Evolutionary conservation across 2,329 filamentous ascomycete species (phyloP).

Genomic region (Monosporascus sp.): DNA sequence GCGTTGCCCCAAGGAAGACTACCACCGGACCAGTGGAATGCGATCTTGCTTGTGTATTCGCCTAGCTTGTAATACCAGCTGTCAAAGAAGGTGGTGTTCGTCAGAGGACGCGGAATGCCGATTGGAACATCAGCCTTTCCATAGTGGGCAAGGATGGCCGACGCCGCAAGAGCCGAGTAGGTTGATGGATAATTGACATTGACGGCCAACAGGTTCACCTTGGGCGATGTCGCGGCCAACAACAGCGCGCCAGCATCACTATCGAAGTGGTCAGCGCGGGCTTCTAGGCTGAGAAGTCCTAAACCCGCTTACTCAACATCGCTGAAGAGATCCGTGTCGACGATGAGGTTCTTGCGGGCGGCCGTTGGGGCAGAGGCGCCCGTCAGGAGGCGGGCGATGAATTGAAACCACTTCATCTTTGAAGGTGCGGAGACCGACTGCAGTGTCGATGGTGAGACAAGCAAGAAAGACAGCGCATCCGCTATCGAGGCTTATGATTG

Average conservation of each 20-base stretch:
- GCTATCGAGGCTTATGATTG: neutral
- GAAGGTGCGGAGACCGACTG: neutral
- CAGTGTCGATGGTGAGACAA: neutral
- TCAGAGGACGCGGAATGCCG: neutral
- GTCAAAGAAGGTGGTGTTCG: neutral
- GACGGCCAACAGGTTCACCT: conserved; percentile 33
- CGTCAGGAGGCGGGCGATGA: neutral
- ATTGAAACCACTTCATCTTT: neutral
- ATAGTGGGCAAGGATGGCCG: conserved; percentile 23
- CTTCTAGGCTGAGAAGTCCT: neutral
- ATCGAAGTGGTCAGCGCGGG: neutral
- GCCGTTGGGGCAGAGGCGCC: neutral
- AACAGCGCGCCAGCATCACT: conserved; percentile 38
- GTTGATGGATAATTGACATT: conserved; percentile 36
- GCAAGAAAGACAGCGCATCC: neutral
- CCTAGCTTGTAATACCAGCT: conserved; percentile 30
- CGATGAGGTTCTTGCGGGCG: conserved; percentile 32
- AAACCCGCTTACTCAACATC: conserved; percentile 36
- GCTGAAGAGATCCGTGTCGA: conserved; percentile 42
- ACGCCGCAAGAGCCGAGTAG: conserved; percentile 30
- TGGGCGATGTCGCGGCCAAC: conserved; percentile 31
- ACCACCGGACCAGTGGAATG: conserved; percentile 34
- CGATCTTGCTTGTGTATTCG: conserved; percentile 42
- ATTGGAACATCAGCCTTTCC: conserved; percentile 4
- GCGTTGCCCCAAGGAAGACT: conserved; percentile 28